A percentile compares a stretch with the other conserved stretches of the same genome.
phyloP scores from a whole-genome alignment of 2,329 filamentous ascomycete species.

The Fusarium fracticaudum region DNA sequence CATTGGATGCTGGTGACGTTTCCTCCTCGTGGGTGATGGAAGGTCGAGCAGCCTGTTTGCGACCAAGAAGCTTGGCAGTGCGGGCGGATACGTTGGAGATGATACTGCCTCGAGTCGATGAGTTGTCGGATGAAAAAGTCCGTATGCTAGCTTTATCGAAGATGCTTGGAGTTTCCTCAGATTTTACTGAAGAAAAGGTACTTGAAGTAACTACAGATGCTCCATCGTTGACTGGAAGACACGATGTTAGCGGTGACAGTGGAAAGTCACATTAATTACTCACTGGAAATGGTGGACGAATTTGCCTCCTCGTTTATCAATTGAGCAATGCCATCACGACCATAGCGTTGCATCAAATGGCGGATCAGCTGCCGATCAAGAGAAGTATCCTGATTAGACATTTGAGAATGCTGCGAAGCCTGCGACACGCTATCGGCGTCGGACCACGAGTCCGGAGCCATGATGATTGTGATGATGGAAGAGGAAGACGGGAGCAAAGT shows the following conservation, averaged over 20 bases:
- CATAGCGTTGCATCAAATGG: conserved; percentile 48
- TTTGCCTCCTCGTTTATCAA: conserved; percentile 48
- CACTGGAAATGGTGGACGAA: conserved; percentile 41
- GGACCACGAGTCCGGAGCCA: conserved; percentile 47
- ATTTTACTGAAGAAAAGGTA: conserved; percentile 48
- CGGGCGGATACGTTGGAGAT: conserved; percentile 53
- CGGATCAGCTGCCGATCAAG: conserved; percentile 50
- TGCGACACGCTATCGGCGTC: conserved; percentile 46
- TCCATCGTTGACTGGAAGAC: conserved; percentile 42
- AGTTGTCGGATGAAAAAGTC: conserved; percentile 53
- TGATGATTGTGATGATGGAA: conserved; percentile 31
- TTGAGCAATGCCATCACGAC: conserved; percentile 46
- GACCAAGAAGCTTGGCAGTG: conserved; percentile 48
- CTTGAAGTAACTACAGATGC: conserved; percentile 49
- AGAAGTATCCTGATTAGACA: conserved; percentile 41
- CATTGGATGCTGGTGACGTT: conserved; percentile 35
- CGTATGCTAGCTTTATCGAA: conserved; percentile 51
- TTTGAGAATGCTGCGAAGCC: conserved; percentile 41
- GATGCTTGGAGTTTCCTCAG: conserved; percentile 49
- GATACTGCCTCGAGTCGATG: conserved; percentile 52
- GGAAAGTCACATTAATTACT: conserved; percentile 30
- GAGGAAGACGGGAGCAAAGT: not conserved
- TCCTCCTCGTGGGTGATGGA: conserved; percentile 40
- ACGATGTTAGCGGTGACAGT: conserved; percentile 10
- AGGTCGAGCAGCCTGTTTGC: conserved; percentile 41